A percentile compares a stretch with the other conserved stretches of the same genome.
Conservation (phyloP, 2,329 filamentous ascomycete species). For the Ophidiomyces ophidiicola region DNA sequence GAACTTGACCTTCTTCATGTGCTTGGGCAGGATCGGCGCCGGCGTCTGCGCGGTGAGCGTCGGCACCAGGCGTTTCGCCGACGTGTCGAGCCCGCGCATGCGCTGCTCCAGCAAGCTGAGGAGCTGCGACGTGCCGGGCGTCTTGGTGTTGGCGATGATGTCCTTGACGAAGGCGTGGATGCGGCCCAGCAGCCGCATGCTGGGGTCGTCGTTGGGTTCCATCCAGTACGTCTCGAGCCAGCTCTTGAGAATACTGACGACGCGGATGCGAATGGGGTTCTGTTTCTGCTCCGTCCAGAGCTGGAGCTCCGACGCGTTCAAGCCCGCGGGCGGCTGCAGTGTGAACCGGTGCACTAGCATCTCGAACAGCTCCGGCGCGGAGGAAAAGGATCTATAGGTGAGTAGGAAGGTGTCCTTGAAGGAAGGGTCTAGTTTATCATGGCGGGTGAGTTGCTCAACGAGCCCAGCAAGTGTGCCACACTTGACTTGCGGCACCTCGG, state of each 20-base stretch:
- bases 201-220: conserved; percentile 78
- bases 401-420: conserved; percentile 98
- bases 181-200: conserved; percentile 71
- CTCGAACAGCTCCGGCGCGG: conserved; percentile 81
- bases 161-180: conserved; percentile 87
- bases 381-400: conserved; percentile 91
- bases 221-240: conserved; percentile 99
- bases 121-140: conserved; percentile 71
- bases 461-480: conserved; percentile 80
- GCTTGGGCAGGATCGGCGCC: conserved; percentile 85
- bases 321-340: conserved; percentile 76
- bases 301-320: conserved; percentile 65
- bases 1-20: conserved; percentile 99
- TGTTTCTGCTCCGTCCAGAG: conserved; percentile 89
- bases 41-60: conserved; percentile 75
- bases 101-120: conserved; percentile 83
- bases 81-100: conserved; percentile 73
- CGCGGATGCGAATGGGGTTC: conserved; percentile 86
- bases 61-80: conserved; percentile 72
- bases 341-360: conserved; percentile 83
- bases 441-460: conserved; percentile 87
- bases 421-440: conserved; percentile 86
- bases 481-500: conserved; percentile 62
- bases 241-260: conserved; percentile 94
- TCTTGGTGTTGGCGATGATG: conserved; percentile 84